Evolutionary conservation across 495 filamentous ascomycete species (phyloP).

Genomic region (Cercophora scortea): DNA sequence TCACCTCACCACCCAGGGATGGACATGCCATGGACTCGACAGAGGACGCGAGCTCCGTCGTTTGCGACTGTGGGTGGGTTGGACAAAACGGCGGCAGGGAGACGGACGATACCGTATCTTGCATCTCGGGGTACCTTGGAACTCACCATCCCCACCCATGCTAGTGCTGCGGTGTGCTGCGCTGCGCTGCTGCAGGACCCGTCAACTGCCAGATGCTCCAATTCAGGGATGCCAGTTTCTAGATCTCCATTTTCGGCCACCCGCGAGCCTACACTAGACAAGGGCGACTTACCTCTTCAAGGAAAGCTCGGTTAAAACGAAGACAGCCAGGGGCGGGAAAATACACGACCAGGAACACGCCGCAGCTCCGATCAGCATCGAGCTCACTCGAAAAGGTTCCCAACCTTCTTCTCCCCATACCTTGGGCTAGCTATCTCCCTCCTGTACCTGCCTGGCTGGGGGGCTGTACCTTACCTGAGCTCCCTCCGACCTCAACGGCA

Average conservation of each 20-base stretch:
- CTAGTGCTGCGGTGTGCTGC: not conserved
- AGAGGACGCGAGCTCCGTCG: too few species aligned
- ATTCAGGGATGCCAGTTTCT: not conserved
- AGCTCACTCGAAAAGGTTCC: not conserved
- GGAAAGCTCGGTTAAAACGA: slow-evolving; percentile 18
- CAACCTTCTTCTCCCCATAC: not conserved
- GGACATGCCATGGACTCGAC: too few species aligned
- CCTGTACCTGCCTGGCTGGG: not conserved
- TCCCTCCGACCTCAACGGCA: too few species aligned
- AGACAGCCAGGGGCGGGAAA: not conserved
- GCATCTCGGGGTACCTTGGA: not conserved
- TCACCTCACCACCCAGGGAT: too few species aligned
- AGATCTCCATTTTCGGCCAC: not conserved
- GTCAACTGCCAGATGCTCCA: not conserved
- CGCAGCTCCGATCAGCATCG: not conserved
- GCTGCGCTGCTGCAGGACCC: not conserved
- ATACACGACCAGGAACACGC: not conserved
- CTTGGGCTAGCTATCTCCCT: not conserved
- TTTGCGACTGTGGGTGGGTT: too few species aligned
- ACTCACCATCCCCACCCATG: slow-evolving; percentile 1
- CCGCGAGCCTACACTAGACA: too few species aligned
- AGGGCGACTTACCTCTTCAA: slow-evolving; percentile 15
- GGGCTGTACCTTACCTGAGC: too few species aligned
- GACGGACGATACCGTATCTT: too few species aligned
- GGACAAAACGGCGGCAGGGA: too few species aligned